These are phyloP conservation scores for Umbelopsis vinacea DNA, from an alignment of 192 early-diverging fungal genomes.

Conservation along the genomic window DNA sequence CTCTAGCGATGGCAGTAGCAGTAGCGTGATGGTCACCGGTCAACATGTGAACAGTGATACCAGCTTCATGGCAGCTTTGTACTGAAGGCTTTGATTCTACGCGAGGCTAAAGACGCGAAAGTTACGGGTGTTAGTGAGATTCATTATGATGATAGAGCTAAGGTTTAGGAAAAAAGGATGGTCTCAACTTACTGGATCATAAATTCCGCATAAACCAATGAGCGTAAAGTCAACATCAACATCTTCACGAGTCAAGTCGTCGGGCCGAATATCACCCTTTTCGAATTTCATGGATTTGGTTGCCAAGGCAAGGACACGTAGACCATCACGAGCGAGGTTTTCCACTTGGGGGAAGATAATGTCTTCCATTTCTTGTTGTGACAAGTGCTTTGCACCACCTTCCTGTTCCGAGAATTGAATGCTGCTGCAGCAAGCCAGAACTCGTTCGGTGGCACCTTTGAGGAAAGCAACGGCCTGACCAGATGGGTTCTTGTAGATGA, in stretches of 20 bases:
- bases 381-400: constrained; percentile 26
- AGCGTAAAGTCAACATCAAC: constrained; percentile 78
- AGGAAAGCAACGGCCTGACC: constrained; percentile 63
- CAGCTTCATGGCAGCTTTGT: constrained; percentile 83
- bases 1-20: constrained; percentile 88
- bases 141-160: too few relatives aligned
- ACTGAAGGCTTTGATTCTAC: constrained; percentile 68
- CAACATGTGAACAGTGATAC: constrained; percentile 95
- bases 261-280: constrained; percentile 28
- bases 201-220: constrained; percentile 89
- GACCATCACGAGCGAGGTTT: constrained; percentile 74
- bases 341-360: constrained; percentile 66
- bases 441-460: constrained; percentile 94
- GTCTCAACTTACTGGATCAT: constrained; percentile 66
- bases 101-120: constrained; percentile 52
- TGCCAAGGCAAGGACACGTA: constrained; percentile 88
- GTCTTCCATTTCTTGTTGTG: constrained; percentile 44
- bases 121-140: background rate
- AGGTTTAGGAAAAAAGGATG: too few relatives aligned
- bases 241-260: constrained; percentile 54
- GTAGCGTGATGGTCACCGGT: constrained; percentile 95
- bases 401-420: constrained; percentile 46
- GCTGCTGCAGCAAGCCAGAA: constrained; percentile 72
- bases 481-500: constrained; percentile 57
- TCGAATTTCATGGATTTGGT: constrained; percentile 53